Evolutionary conservation across 495 filamentous ascomycete genomes (phyloP), one percentile per base, ranked within the genome.

Genomic region (Penicillium canariense): DNA sequence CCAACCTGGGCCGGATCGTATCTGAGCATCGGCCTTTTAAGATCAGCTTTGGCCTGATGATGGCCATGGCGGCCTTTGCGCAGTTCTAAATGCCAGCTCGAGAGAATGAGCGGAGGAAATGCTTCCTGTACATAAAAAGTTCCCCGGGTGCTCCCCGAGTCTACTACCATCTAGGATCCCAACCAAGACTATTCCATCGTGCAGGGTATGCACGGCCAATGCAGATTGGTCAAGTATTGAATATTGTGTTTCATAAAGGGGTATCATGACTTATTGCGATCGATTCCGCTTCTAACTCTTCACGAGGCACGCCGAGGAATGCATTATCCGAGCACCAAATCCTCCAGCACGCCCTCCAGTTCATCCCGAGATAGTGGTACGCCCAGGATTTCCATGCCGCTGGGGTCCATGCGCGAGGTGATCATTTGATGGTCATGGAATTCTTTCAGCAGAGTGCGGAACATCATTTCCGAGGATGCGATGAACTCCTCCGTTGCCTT

Each of bases 391-490:
- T 97, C 95, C 30, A 86, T 88, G 0, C 94, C 94, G 50, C 87
- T 75, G 2, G 79, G 81, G 75, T 97, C 93, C 72, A 91, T 92
- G 55, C 86, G 83, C 49, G 85, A 90, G 18, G 87, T 87, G 54
- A 98, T 84, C 87, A 97, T 97, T 62, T 96, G 90, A 72, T 98
- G 94, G 61, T 98, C 94, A 65, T 96, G 89, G 69, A 98, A 96
- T 81, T 98, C 94, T 73, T 97, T 97, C 62, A 98, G 68, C 69
- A 98, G 56, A 26, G 90, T 93, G 56, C 94, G 79, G 71, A 97
- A 98, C 61, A 86, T 90, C 84, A 96, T 91, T 78, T 98, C 94
- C 54, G 86, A 95, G 60, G 89, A 92, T 58, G 93, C 96, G 35
- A 97, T 91, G 69, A 98, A 96, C 66, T 97, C 91, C 71, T 96